Evolutionary conservation across 2,329 filamentous ascomycete species (phyloP).

Genomic region (Trichoderma simmonsii): DNA sequence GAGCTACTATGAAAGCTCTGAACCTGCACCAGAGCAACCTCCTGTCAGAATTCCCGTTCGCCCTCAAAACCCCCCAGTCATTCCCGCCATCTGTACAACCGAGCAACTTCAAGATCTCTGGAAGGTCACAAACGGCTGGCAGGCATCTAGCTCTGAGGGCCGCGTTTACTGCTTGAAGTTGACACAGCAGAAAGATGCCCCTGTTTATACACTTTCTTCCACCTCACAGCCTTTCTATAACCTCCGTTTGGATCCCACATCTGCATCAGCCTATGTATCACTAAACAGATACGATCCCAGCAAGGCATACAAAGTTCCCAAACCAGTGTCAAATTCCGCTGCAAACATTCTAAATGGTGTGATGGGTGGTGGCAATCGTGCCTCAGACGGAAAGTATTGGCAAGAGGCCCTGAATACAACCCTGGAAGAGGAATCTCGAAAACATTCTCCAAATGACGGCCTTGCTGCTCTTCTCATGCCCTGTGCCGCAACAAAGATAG

Average conservation of each 20-base stretch:
- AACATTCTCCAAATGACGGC: constrained; percentile 56
- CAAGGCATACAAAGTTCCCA: constrained; percentile 51
- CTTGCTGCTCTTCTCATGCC: constrained; percentile 69
- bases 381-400: constrained; percentile 48
- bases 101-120: constrained; percentile 64
- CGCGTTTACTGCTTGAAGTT: constrained; percentile 58
- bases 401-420: constrained; percentile 57
- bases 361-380: constrained; percentile 28
- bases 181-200: constrained; percentile 55
- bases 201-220: constrained; percentile 65
- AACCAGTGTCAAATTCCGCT: constrained; percentile 25
- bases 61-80: constrained; percentile 39
- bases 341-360: constrained; percentile 33
- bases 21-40: constrained; percentile 18
- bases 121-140: constrained; percentile 69
- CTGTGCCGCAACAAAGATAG: constrained; percentile 59
- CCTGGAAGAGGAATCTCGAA: constrained; percentile 53
- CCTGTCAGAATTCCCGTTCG: constrained; percentile 30
- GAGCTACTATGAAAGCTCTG: constrained; percentile 45
- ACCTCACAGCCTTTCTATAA: constrained; percentile 62
- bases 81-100: constrained; percentile 52
- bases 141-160: constrained; percentile 57
- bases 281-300: constrained; percentile 59
- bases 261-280: constrained; percentile 58
- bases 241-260: constrained; percentile 61